These are phyloP conservation scores for Catharanthus roseus DNA, from an alignment of 257 asterid genomes.

Conservation along the genomic window DNA sequence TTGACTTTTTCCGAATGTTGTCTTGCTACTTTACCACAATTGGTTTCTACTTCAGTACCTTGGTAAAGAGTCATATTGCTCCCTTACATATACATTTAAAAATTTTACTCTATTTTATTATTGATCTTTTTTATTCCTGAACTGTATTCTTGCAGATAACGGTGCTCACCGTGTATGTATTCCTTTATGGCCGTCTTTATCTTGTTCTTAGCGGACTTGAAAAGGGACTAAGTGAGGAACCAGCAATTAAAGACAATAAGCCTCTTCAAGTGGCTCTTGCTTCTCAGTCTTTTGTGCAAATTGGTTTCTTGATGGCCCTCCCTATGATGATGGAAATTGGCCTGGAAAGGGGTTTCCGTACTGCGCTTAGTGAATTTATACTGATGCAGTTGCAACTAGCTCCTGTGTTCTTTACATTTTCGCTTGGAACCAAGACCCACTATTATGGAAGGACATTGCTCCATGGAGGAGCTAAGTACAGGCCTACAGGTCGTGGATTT, in stretches of 20 bases:
- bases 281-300: conserved; percentile 92
- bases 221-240: conserved; percentile 57
- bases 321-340: conserved; percentile 99
- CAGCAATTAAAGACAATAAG: conserved; percentile 54
- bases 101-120: background rate
- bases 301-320: conserved; percentile 93
- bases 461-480: conserved; percentile 93
- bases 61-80: conserved; percentile 43
- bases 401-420: conserved; percentile 94
- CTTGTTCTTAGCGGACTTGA: conserved; percentile 96
- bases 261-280: conserved; percentile 91
- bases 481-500: conserved; percentile 97
- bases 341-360: conserved; percentile 82
- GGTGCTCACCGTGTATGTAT: conserved; percentile 87
- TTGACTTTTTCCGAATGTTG: conserved; percentile 88
- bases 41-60: conserved; percentile 93
- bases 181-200: conserved; percentile 93
- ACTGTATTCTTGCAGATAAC: conserved; percentile 60
- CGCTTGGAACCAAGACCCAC: conserved; percentile 94
- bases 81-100: conserved; percentile 7
- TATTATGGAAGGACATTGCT: conserved; percentile 90
- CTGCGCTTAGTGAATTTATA: conserved; percentile 88
- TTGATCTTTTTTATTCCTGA: conserved; percentile 13
- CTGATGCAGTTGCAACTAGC: conserved; percentile 93
- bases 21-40: conserved; percentile 97